Percentiles rank a stretch among this genome's conserved stretches.
phyloP scores from a whole-genome alignment of 2,329 filamentous ascomycete genomes.

The Fusarium zealandicum region DNA sequence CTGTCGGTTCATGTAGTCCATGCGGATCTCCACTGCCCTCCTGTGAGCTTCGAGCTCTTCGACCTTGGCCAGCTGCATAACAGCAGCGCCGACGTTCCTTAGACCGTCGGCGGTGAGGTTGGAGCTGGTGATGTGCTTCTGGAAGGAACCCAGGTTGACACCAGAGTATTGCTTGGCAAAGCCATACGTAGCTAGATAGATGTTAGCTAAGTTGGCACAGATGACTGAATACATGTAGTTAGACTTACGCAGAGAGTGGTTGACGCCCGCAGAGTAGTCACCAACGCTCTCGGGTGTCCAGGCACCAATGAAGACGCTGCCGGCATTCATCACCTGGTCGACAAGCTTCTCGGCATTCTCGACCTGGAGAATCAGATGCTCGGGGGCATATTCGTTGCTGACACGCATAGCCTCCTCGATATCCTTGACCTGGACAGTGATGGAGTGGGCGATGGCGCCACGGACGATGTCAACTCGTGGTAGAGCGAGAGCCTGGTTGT shows the following conservation, averaged over 20 bases:
- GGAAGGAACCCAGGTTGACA: constrained; percentile 93
- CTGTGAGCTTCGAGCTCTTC: constrained; percentile 95
- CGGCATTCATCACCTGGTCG: constrained; percentile 86
- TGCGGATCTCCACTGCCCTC: constrained; percentile 84
- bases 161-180: constrained; percentile 99
- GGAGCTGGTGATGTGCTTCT: constrained; percentile 97
- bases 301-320: constrained; percentile 91
- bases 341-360: constrained; percentile 77
- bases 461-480: constrained; percentile 93
- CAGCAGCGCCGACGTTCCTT: constrained; percentile 82
- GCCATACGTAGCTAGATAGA: constrained; percentile 81
- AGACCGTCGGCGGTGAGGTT: constrained; percentile 87
- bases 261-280: constrained; percentile 97
- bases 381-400: constrained; percentile 94
- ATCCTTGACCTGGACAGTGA: constrained; percentile 79
- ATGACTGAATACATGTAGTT: neutral
- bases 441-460: constrained; percentile 87
- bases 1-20: constrained; percentile 58
- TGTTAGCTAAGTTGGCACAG: constrained; percentile 25
- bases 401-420: constrained; percentile 77
- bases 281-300: constrained; percentile 99
- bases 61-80: constrained; percentile 94
- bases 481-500: constrained; percentile 84
- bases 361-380: constrained; percentile 94
- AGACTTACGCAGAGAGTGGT: constrained; percentile 91